These are phyloP conservation scores for Aplosporella prunicola DNA, from an alignment of 2,329 filamentous ascomycete genomes.

Conservation along the genomic window DNA sequence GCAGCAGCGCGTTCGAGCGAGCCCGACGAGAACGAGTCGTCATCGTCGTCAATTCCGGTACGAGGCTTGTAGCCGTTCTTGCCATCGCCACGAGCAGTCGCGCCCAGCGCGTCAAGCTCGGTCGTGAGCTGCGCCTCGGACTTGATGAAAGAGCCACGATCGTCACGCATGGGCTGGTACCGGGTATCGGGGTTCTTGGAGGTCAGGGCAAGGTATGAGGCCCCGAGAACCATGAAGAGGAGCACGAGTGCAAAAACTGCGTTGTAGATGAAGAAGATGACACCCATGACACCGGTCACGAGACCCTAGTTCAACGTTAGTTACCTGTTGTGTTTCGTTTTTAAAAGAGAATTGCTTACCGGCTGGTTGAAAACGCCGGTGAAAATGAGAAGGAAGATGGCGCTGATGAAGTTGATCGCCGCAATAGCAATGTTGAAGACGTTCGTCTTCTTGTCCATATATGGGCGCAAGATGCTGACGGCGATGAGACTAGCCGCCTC, in stretches of 20 bases:
- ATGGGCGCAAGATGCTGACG: conserved; percentile 73
- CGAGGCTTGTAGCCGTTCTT: conserved; percentile 41
- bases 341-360: conserved; percentile 32
- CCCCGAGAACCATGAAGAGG: conserved; percentile 70
- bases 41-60: conserved; percentile 62
- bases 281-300: conserved; percentile 79
- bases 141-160: conserved; percentile 95
- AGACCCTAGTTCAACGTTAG: conserved; percentile 45
- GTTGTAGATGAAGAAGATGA: conserved; percentile 82
- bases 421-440: conserved; percentile 91
- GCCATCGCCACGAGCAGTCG: conserved; percentile 73
- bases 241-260: conserved; percentile 74
- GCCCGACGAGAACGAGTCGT: conserved; percentile 55
- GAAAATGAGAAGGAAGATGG: conserved; percentile 82
- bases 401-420: conserved; percentile 81
- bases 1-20: conserved; percentile 32
- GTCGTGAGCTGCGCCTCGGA: conserved; percentile 81
- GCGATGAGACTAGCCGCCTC: conserved; percentile 70
- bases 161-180: conserved; percentile 94
- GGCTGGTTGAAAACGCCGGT: conserved; percentile 79
- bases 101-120: conserved; percentile 81
- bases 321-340: neutral
- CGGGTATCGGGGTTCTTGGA: conserved; percentile 91
- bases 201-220: conserved; percentile 69
- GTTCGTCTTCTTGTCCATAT: conserved; percentile 99